phyloP scores from a whole-genome alignment of 179 eudicot species.

The Spinacia oleracea region DNA sequence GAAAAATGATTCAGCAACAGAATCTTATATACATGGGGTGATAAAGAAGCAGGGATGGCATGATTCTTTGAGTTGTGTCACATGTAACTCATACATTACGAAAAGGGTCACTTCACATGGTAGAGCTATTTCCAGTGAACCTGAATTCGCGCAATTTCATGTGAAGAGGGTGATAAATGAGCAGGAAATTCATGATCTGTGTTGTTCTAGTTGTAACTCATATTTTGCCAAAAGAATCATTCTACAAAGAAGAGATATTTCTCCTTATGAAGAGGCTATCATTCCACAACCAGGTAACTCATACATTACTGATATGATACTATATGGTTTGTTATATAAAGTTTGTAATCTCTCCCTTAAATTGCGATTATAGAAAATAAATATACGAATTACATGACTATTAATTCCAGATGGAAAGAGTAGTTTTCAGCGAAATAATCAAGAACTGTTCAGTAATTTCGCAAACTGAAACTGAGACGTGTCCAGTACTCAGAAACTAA shows the following conservation, averaged over 20 bases:
- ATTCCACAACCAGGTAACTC: constrained; percentile 25
- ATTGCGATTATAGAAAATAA: too few species aligned
- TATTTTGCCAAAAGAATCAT: constrained; percentile 74
- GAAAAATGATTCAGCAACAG: constrained; percentile 17
- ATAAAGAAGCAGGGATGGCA: constrained; percentile 60
- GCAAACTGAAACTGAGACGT: background rate
- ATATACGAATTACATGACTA: too few species aligned
- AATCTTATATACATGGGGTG: constrained; percentile 57
- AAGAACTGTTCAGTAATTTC: background rate
- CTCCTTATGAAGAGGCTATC: constrained; percentile 35
- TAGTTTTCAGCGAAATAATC: background rate
- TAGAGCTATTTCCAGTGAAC: constrained; percentile 7
- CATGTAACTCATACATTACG: constrained; percentile 78
- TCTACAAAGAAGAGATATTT: constrained; percentile 57
- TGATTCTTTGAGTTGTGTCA: constrained; percentile 66
- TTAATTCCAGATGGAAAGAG: too few species aligned
- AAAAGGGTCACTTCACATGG: constrained; percentile 44
- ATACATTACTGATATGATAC: background rate
- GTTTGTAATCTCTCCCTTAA: too few species aligned
- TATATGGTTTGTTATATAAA: constrained; percentile 19
- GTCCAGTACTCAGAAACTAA: background rate
- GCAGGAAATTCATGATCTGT: constrained; percentile 67
- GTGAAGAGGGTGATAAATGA: constrained; percentile 53
- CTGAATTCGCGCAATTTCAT: constrained; percentile 35
- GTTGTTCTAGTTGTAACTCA: constrained; percentile 79